A percentile compares a stretch with the other conserved stretches of the same genome.
phyloP scores from a whole-genome alignment of 2,329 filamentous ascomycete genomes.

The Paramyrothecium sp. region DNA sequence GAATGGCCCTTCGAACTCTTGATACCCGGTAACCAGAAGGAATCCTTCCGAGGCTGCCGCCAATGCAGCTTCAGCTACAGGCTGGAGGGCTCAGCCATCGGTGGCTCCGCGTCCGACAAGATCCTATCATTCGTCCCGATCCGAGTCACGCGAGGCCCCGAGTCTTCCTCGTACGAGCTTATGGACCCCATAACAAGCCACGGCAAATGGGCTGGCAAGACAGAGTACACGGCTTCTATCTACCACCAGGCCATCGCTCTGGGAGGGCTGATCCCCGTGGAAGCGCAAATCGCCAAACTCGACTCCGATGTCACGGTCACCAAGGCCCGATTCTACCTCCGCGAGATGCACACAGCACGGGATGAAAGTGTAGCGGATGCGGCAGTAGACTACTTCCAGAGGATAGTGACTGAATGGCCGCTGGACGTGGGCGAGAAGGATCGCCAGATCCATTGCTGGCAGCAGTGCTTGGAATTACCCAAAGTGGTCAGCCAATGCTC shows the following conservation, averaged over 20 bases:
- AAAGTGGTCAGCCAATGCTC: constrained; percentile 1
- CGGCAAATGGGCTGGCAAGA: neutral
- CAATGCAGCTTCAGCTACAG: constrained; percentile 2
- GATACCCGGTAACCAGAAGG: neutral
- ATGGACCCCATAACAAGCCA: constrained; percentile 2
- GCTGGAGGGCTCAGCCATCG: neutral
- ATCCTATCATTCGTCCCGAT: neutral
- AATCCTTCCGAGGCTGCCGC: constrained; percentile 2
- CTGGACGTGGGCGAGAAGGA: neutral
- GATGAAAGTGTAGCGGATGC: neutral
- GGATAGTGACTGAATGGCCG: neutral
- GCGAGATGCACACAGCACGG: neutral
- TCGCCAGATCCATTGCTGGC: constrained; percentile 1
- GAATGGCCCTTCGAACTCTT: constrained; percentile 6
- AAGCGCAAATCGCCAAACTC: neutral
- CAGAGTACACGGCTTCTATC: neutral
- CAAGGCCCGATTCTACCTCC: constrained; percentile 1
- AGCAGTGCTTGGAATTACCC: constrained; percentile 1
- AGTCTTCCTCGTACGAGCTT: constrained; percentile 4
- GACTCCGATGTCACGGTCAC: neutral
- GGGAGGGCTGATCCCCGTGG: constrained; percentile 2
- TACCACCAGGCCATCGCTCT: constrained; percentile 2
- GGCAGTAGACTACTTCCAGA: neutral
- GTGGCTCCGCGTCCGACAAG: neutral
- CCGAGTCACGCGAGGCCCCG: neutral